Evolutionary conservation across 495 filamentous ascomycete species (phyloP).

Genomic region (Podospora fimiseda): DNA sequence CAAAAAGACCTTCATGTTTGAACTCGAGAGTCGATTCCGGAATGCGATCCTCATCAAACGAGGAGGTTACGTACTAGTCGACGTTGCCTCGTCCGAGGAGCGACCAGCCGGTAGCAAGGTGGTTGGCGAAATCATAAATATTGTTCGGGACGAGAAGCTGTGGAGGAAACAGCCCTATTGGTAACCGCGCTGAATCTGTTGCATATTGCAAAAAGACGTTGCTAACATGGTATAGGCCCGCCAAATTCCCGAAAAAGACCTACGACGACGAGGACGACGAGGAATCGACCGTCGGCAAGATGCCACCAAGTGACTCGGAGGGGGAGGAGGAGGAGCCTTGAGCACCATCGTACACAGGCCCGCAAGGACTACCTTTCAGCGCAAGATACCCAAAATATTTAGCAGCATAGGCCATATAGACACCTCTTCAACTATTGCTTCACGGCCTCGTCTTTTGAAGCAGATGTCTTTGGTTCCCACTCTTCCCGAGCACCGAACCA

Average conservation of each 20-base stretch:
- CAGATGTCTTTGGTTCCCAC: conserved; percentile 14
- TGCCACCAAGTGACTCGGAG: conserved; percentile 71
- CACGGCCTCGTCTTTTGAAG: conserved; percentile 18
- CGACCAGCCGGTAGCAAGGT: conserved; percentile 71
- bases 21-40: conserved; percentile 75
- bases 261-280: conserved; percentile 61
- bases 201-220: background rate
- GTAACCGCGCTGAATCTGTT: conserved; percentile 43
- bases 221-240: conserved; percentile 53
- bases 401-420: too few species aligned
- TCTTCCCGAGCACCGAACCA: conserved; percentile 55
- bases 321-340: conserved; percentile 31
- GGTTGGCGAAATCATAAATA: conserved; percentile 82
- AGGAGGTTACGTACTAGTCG: conserved; percentile 78
- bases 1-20: conserved; percentile 57
- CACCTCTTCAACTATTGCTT: conserved; percentile 17
- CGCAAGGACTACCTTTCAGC: too few species aligned
- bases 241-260: conserved; percentile 63
- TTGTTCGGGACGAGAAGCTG: conserved; percentile 81
- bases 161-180: conserved; percentile 92
- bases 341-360: too few species aligned
- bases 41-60: conserved; percentile 87
- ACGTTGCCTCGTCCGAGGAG: conserved; percentile 56
- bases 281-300: conserved; percentile 69
- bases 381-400: too few species aligned